Evolutionary conservation across 2,329 filamentous ascomycete species (phyloP), one percentile per base, ranked within the genome.

Genomic region (Penicillium sp.): DNA sequence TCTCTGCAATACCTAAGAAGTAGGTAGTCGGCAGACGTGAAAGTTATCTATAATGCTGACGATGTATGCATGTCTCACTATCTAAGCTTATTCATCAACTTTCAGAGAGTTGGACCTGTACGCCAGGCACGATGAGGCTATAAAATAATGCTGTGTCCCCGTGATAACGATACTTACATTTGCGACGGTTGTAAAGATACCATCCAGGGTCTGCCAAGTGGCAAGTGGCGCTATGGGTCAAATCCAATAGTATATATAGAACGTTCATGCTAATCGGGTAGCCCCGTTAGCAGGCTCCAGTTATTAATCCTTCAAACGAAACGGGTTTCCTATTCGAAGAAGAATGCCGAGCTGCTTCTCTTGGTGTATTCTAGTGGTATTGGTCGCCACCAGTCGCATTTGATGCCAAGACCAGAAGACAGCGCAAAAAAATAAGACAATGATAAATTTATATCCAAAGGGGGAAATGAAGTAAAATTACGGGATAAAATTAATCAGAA

Each of bases 371-470:
- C 34, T 40, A 8, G 23, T 45, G 13, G 51, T 48, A 49, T 48
- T 53, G 36, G 44, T 48, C 15, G 36, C 47, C 47, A 53, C 44
- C 44, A 27, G 49, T 51, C 49, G 15, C 19, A 25, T 52, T 44
- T 19, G 29, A 40, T 34, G 34, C 36, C 41, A 36, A 53, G 19
- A 33, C 29, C 10, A 47, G 36, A 19, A 2, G 31, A 15, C 11
- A 33, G 31, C 13, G 31, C 1, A 31, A 31, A 31, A 31, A 31
- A 13, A 31, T 31, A 13, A 13, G 10, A 31, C 5, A 13, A 13
- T 31, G 16, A 44, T 11, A 33, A 34, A 33, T 16, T 31, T 50
- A 31, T 50, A 25, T 33, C 25, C 13, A 39, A 50, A 16, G 15
- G 6, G 11, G 25, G 16, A 39, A 40, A 19, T 16, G 13, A 11